Evolutionary conservation across 2,329 filamentous ascomycete species (phyloP), one percentile per base, ranked within the genome.

Genomic region (Colletotrichum destructivum): DNA sequence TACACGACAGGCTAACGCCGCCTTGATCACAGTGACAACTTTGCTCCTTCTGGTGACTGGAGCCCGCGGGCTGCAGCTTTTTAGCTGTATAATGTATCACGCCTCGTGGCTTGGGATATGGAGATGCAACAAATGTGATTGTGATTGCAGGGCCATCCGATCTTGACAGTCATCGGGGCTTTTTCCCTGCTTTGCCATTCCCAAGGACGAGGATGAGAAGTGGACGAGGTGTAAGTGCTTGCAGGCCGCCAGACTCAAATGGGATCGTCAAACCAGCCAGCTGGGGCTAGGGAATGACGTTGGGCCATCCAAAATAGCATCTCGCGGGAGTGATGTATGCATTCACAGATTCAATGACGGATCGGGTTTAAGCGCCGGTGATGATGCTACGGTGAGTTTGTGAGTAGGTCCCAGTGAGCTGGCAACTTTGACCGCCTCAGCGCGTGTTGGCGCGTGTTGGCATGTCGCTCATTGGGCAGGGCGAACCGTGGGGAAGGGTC

Each of bases 1-100:
- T 85, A 84, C 74, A 47, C 9, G 40, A 66, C 49, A 62, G 66
- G 51, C 71, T 71, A 71, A 72, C 65, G 66, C 65, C 59, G 55
- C 46, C 54, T 49, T 64, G 54, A 72, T 64, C 69, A 64, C 65
- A 71, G 51, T 71, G 44, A 31, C 52, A n/a, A 42, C 64, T 59
- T 56, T 60, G 57, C 69, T 42, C 59, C 57, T 54, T 31, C n/a
- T 51, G 47, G 59, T 26, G 54, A 69, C 31, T 38, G 40, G 65
- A 60, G 42, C 49, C 49, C 49, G 65, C 60, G 69, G 60, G 52
- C 56, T 40, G 60, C 66, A 71, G 69, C 57, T 66, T 35, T 52
- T n/a, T 21, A 40, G 49, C 31, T 18, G 11, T 57, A 38, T 54
- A 23, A 60, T 18, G 15, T 38, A 38, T 54, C 35, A 60, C 46